A percentile compares a stretch with the other conserved stretches of the same genome.
These are phyloP conservation scores for Xylaria longipes DNA, from an alignment of 495 filamentous ascomycete genomes.

Conservation along the genomic window DNA sequence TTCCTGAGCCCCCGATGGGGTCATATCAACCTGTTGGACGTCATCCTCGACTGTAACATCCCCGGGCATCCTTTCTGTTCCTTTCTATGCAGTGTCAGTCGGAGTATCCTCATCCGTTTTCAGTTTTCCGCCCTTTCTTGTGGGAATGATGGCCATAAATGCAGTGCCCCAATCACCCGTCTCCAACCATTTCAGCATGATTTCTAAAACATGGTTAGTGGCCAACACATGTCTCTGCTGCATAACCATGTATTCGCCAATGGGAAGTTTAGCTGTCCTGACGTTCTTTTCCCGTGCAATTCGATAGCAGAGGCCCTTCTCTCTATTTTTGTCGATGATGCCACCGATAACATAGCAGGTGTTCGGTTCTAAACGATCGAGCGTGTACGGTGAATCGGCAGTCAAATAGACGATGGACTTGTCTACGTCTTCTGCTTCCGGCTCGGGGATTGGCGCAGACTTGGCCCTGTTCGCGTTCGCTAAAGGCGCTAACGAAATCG, in stretches of 20 bases:
- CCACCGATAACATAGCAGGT: slow-evolving; percentile 94
- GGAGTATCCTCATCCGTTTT: slow-evolving; percentile 34
- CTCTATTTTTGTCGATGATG: slow-evolving; percentile 90
- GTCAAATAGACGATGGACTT: slow-evolving; percentile 79
- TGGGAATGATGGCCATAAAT: slow-evolving; percentile 85
- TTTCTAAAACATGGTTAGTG: slow-evolving; percentile 95
- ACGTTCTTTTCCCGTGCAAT: slow-evolving; percentile 75
- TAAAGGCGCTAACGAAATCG: slow-evolving; percentile 21
- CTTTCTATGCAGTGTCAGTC: slow-evolving; percentile 38
- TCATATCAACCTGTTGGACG: neutral
- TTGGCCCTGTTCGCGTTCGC: slow-evolving; percentile 30
- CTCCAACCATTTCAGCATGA: slow-evolving; percentile 93
- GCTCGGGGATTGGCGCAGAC: slow-evolving; percentile 33
- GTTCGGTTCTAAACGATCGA: slow-evolving; percentile 80
- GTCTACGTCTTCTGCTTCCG: slow-evolving; percentile 46
- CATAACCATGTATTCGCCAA: slow-evolving; percentile 92
- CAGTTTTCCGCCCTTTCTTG: slow-evolving; percentile 76
- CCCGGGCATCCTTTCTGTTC: slow-evolving; percentile 16
- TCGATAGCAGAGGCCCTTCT: slow-evolving; percentile 93
- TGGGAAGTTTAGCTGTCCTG: slow-evolving; percentile 87
- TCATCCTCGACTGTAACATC: slow-evolving; percentile 11
- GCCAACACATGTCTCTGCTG: slow-evolving; percentile 79
- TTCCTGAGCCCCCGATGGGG: neutral
- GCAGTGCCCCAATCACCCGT: slow-evolving; percentile 87
- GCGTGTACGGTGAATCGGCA: slow-evolving; percentile 81